A percentile compares a stretch with the other conserved stretches of the same genome.
These are phyloP conservation scores for Lachnellula suecica DNA, from an alignment of 2,329 filamentous ascomycete species.

Conservation along the genomic window DNA sequence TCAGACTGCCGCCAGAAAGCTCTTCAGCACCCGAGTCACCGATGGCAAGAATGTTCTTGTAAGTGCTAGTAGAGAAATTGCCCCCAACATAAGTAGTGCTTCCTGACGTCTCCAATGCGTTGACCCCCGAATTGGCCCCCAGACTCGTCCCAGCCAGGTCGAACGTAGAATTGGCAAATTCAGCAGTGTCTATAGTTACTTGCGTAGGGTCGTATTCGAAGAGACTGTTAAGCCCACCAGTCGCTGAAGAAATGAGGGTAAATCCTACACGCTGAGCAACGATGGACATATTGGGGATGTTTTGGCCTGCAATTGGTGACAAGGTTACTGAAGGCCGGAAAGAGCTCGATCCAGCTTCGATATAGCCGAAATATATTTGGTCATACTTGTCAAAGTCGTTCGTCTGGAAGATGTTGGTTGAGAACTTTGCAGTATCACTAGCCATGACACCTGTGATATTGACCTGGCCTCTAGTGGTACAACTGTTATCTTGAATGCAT, in stretches of 20 bases:
- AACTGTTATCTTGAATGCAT: slow-evolving; percentile 77
- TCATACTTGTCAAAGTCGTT: slow-evolving; percentile 98
- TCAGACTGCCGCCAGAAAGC: slow-evolving; percentile 70
- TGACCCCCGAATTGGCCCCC: slow-evolving; percentile 64
- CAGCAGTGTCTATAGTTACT: slow-evolving; percentile 54
- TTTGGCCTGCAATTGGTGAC: slow-evolving; percentile 64
- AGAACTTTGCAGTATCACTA: slow-evolving; percentile 47
- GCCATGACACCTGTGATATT: slow-evolving; percentile 76
- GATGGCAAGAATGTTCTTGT: slow-evolving; percentile 77
- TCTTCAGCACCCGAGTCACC: slow-evolving; percentile 60
- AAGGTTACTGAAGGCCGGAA: slow-evolving; percentile 84
- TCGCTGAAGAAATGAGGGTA: slow-evolving; percentile 67
- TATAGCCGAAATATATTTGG: slow-evolving; percentile 79
- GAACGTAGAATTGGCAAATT: slow-evolving; percentile 72
- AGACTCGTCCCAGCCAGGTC: slow-evolving; percentile 75
- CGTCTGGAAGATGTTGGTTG: slow-evolving; percentile 75
- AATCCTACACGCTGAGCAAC: slow-evolving; percentile 92
- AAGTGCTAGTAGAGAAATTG: slow-evolving; percentile 70
- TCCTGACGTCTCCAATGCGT: slow-evolving; percentile 62
- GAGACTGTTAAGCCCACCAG: slow-evolving; percentile 81
- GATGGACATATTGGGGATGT: slow-evolving; percentile 63
- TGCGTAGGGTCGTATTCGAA: slow-evolving; percentile 80
- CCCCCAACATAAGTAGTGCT: slow-evolving; percentile 76
- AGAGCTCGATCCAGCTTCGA: slow-evolving; percentile 70
- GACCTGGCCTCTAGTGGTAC: slow-evolving; percentile 73